phyloP scores from a whole-genome alignment of 1,139 yeast genomes.

The Sporopachydermia cereana region DNA sequence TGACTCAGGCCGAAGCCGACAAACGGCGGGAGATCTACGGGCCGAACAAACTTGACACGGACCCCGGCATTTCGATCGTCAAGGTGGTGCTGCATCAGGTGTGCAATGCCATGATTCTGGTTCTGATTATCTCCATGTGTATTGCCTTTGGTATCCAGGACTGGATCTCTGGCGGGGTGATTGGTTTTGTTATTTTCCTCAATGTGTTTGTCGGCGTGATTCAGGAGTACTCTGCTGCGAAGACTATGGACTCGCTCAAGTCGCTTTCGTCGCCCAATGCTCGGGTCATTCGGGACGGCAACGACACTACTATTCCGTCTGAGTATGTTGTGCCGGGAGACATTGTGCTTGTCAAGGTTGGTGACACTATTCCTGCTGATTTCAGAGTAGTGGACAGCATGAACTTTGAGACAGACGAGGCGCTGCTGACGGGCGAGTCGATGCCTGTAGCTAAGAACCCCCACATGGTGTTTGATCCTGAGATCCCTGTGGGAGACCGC shows the following conservation, averaged over 20 bases:
- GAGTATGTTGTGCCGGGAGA: conserved; percentile 75
- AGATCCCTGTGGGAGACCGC: conserved; percentile 65
- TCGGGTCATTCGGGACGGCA: conserved; percentile 52
- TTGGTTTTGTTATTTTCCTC: conserved; percentile 54
- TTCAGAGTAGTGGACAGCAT: conserved; percentile 45
- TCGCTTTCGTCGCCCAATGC: conserved; percentile 67
- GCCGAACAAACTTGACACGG: conserved; percentile 51
- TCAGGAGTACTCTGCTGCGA: conserved; percentile 66
- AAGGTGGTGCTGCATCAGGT: conserved; percentile 57
- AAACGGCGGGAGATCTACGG: conserved; percentile 34
- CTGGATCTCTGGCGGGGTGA: conserved; percentile 80
- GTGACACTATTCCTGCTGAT: conserved; percentile 77
- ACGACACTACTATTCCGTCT: conserved; percentile 47
- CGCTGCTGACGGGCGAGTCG: conserved; percentile 72
- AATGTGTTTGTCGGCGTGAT: conserved; percentile 60
- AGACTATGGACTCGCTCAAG: conserved; percentile 68
- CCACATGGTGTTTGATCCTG: conserved; percentile 30
- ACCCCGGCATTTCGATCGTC: conserved; percentile 41
- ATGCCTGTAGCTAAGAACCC: conserved; percentile 57
- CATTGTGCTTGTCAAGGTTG: conserved; percentile 50
- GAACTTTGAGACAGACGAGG: conserved; percentile 75
- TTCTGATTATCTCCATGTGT: conserved; percentile 60
- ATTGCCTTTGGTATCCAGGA: conserved; percentile 67
- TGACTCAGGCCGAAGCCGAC: conserved; percentile 29
- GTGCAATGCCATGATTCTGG: conserved; percentile 73